Conservation (phyloP, 805 yeast species). For the Cyberlindnera petersonii region DNA sequence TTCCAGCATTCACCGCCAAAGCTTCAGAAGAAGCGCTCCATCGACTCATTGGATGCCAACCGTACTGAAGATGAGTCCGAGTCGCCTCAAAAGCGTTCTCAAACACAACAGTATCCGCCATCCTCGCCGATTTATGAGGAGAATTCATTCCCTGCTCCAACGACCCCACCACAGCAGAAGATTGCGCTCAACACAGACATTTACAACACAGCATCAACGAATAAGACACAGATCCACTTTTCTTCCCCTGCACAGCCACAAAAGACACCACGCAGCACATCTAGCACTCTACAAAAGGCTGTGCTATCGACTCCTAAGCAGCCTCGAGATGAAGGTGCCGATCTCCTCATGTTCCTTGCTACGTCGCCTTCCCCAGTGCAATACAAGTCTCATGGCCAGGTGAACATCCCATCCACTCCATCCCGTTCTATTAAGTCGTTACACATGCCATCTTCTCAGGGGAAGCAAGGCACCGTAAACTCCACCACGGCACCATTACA, state of each 20-base stretch:
- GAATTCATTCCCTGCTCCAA: constrained; percentile 20
- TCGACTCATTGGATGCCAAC: constrained; percentile 22
- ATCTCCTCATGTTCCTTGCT: constrained; percentile 73
- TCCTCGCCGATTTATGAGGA: constrained; percentile 27
- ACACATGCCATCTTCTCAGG: constrained; percentile 16
- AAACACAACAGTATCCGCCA: constrained; percentile 21
- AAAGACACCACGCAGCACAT: not conserved
- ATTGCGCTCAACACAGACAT: constrained; percentile 22
- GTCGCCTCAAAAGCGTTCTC: constrained; percentile 15
- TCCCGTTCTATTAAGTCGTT: constrained; percentile 16
- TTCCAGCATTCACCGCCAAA: constrained; percentile 2
- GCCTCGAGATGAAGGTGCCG: constrained; percentile 65
- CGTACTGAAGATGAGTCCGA: constrained; percentile 24
- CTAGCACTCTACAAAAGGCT: constrained; percentile 9
- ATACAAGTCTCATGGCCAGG: constrained; percentile 13
- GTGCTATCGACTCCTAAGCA: constrained; percentile 25
- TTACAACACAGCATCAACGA: constrained; percentile 26
- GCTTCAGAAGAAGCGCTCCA: constrained; percentile 18
- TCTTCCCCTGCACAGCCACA: constrained; percentile 22
- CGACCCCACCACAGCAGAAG: constrained; percentile 28
- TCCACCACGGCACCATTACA: constrained; percentile 5
- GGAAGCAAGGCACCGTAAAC: constrained; percentile 4
- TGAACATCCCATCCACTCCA: constrained; percentile 24
- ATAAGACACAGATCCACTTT: constrained; percentile 23
- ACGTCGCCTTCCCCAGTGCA: constrained; percentile 68